phyloP scores from a whole-genome alignment of 306 rosid genomes.

The barrel medic (Medicago truncatula) region DNA sequence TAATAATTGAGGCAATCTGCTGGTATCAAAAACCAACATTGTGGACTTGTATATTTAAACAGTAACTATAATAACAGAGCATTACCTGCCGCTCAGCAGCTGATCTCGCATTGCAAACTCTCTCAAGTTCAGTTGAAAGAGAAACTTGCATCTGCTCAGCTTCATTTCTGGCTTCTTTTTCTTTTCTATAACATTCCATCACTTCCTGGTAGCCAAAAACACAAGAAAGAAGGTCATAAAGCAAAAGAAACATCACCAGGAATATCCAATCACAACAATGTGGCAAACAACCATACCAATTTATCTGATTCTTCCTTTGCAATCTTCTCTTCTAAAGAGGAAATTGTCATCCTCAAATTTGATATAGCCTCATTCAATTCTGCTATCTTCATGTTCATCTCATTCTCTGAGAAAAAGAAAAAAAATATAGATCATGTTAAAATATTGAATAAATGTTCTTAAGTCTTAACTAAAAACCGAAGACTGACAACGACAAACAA shows the following conservation, averaged over 20 bases:
- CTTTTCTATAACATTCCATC: conserved; percentile 57
- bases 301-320: conserved; percentile 71
- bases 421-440: conserved; percentile 14
- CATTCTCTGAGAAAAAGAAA: conserved; percentile 63
- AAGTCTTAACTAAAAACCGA: not conserved
- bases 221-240: conserved; percentile 14
- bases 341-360: conserved; percentile 55
- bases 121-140: conserved; percentile 67
- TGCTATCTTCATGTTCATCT: conserved; percentile 60
- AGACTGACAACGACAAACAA: not conserved
- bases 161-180: conserved; percentile 72
- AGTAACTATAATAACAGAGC: conserved; percentile 2
- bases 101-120: conserved; percentile 64
- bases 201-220: conserved; percentile 66
- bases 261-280: conserved; percentile 17
- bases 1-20: not conserved
- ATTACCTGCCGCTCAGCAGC: conserved; percentile 75
- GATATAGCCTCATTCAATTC: conserved; percentile 57
- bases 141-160: conserved; percentile 67
- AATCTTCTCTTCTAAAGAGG: conserved; percentile 66
- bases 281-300: conserved; percentile 59
- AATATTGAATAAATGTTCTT: conserved; percentile 19
- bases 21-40: not conserved
- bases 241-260: not conserved
- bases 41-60: not conserved